Base-by-base conservation (phyloP, 1,284 basidiomycete species). In the Ceratobasidium sp. region DNA sequence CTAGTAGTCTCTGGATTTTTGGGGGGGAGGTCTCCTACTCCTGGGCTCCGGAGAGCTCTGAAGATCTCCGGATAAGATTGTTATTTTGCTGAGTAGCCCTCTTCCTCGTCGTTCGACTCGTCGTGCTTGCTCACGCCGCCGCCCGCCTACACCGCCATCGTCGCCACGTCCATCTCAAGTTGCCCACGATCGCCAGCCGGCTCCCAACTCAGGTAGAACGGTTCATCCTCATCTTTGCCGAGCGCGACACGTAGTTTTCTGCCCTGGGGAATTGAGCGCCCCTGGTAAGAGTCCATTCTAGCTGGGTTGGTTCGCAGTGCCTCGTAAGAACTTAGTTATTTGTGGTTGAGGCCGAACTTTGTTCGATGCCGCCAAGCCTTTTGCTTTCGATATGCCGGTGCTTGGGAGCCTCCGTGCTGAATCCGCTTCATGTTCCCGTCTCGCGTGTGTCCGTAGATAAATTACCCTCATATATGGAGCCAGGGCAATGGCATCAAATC, bases 321-420 rank as follows among this genome's bases (percentile, higher is more conserved):
- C 19, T 75, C 76, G 17, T 52, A 78, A 22, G 54, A 71, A 78
- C 34, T n/a, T 64, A 9, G 59, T 57, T 76, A 78, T 78, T 57
- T 78, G 77, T 17, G 49, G 64, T 9, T 61, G 22, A 22, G 61
- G 46, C 0, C 73, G 29, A 11, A 62, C 59, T 54, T 74, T 67
- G 61, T 77, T 78, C 25, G 70, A 75, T 44, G 76, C 78, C 78
- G 32, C 61, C 73, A 78, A 17, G 77, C 52, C 8, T 56, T 49
- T 78, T 78, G 49, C 66, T 68, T 22, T 75, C 54, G 29, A 77
- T 78, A 62, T 78, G 77, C 37, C 68, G 29, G 17, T 64, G 69
- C 40, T 78, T 76, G 17, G 75, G 76, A 5, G 64, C 25, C 34
- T 78, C 77, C 7, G 77, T 78, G 37, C 69, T 74, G 46, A 67